Base-by-base conservation (phyloP, 805 yeast species). In the Metschnikowia bowlesiae region DNA sequence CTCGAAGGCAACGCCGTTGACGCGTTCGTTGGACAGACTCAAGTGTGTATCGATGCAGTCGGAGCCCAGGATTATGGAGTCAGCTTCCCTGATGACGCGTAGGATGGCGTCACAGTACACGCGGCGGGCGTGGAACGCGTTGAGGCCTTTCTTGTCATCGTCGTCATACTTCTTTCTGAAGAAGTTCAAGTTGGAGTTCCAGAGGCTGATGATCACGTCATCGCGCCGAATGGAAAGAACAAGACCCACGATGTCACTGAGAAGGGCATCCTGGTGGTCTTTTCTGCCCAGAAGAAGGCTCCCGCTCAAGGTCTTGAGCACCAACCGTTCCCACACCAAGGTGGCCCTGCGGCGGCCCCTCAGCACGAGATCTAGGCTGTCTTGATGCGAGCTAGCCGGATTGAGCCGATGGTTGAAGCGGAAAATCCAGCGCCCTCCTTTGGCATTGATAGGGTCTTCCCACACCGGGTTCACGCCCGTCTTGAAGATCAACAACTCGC, bases 341-440 rank as follows among this genome's bases (percentile, higher is more conserved):
- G 68, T 60, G 18, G 73, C 66, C 45, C 78, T 57, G 48, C 62
- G 64, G 55, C 74, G 59, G 51, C 67, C 58, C 61, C 57, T 56
- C 38, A 44, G 52, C 10, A 59, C 50, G 22, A 53, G 48, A 18
- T 64, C 68, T 31, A 52, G 58, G 14, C 50, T 51, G n/a, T 58
- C 58, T 26, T 49, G 49, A 37, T 47, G 53, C 32, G 35, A 30
- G 3, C 52, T 47, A 30, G 44, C 37, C 39, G 55, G 59, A 43
- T 54, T 55, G 16, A 54, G 49, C 4, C 73, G 62, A 39, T 79
- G 66, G 58, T 68, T 64, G 56, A 81, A 74, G 54, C 82, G 69
- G 56, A 81, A 76, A 16, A 79, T 74, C 85, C 85, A 82, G 56
- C 85, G 68, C 2, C 88, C 87, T 35, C 87, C 87, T 46, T 71